A percentile compares a stretch with the other conserved stretches of the same genome.
Conservation (phyloP, 164 flowering plant species). For the Chloranthus sessilifolius region DNA sequence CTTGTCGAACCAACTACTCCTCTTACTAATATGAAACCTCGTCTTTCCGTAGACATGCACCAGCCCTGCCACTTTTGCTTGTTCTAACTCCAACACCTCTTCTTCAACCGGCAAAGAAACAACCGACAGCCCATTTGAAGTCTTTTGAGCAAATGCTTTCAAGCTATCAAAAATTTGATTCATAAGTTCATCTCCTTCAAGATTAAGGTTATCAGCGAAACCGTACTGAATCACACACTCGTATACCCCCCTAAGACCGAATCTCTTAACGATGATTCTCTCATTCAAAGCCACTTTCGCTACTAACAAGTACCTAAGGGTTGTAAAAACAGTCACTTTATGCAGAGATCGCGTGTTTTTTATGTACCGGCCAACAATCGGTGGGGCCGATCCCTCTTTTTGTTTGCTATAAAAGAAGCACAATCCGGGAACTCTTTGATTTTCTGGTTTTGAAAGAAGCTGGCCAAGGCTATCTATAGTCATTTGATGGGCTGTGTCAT, state of each 20-base stretch:
- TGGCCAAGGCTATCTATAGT: slow-evolving; percentile 34
- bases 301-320: slow-evolving; percentile 57
- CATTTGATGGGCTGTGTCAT: slow-evolving; percentile 58
- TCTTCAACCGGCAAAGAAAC: slow-evolving; percentile 20
- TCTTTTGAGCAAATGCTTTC: slow-evolving; percentile 22
- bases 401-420: slow-evolving; percentile 78
- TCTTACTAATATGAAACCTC: slow-evolving; percentile 49
- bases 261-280: slow-evolving; percentile 41
- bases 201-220: slow-evolving; percentile 56
- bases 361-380: slow-evolving; percentile 59
- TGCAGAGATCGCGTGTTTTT: slow-evolving; percentile 74
- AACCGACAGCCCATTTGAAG: slow-evolving; percentile 8
- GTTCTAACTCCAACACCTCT: slow-evolving; percentile 43
- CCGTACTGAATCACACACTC: slow-evolving; percentile 70
- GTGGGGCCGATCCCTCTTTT: slow-evolving; percentile 70
- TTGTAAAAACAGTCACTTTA: slow-evolving; percentile 57
- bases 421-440: slow-evolving; percentile 71
- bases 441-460: slow-evolving; percentile 44
- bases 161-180: slow-evolving; percentile 40
- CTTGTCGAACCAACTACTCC: slow-evolving; percentile 52
- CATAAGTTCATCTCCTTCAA: slow-evolving; percentile 50
- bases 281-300: slow-evolving; percentile 61
- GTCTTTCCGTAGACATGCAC: slow-evolving; percentile 77
- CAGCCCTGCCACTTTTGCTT: slow-evolving; percentile 44
- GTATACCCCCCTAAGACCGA: slow-evolving; percentile 54